Percentiles rank a stretch among this genome's conserved stretches.
Conservation (phyloP, 768 basidiomycete genomes). For the Boletus insuetus region DNA sequence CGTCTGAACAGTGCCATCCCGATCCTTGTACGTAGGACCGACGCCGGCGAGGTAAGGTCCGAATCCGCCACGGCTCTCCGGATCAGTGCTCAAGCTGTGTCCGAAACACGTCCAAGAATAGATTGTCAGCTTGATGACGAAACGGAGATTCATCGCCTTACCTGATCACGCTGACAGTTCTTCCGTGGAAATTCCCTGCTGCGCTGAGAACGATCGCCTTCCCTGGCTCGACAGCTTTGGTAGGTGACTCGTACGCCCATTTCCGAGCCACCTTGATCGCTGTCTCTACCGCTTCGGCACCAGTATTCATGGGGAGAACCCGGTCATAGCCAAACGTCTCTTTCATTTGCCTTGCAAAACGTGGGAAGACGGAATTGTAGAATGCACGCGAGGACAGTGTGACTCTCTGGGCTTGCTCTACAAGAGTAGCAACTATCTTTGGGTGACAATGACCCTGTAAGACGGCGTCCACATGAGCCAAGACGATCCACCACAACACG, state of each 20-base stretch:
- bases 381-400: slow-evolving; percentile 96
- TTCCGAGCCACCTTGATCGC: slow-evolving; percentile 94
- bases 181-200: slow-evolving; percentile 92
- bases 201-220: slow-evolving; percentile 85
- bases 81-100: slow-evolving; percentile 89
- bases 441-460: slow-evolving; percentile 87
- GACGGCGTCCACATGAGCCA: slow-evolving; percentile 14
- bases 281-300: slow-evolving; percentile 97
- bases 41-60: slow-evolving; percentile 88
- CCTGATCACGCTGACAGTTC: slow-evolving; percentile 88
- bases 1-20: slow-evolving; percentile 41
- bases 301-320: slow-evolving; percentile 99
- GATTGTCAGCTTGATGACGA: neutral
- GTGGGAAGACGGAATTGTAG: slow-evolving; percentile 88
- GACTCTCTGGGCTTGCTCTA: slow-evolving; percentile 82
- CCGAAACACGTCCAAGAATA: slow-evolving; percentile 13
- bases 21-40: slow-evolving; percentile 71
- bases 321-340: slow-evolving; percentile 89
- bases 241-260: slow-evolving; percentile 94
- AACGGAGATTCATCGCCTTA: slow-evolving; percentile 25
- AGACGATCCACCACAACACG: neutral
- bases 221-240: slow-evolving; percentile 47
- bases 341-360: slow-evolving; percentile 84
- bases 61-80: slow-evolving; percentile 81
- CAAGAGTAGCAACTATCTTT: slow-evolving; percentile 74